phyloP scores from a whole-genome alignment of 2,329 filamentous ascomycete species.

The Colletotrichum sp. region DNA sequence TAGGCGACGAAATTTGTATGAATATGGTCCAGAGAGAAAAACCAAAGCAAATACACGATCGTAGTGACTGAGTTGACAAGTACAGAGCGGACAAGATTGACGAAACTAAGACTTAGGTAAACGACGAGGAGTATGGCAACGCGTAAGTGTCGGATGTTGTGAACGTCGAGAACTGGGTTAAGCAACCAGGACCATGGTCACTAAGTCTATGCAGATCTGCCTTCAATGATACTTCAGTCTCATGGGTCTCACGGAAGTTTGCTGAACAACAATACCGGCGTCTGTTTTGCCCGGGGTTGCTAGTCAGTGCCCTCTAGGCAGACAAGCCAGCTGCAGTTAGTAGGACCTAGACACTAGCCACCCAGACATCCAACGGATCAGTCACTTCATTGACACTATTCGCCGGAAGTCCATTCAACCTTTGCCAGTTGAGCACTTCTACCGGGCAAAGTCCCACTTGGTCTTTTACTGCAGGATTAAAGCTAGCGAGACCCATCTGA shows the following conservation, averaged over 20 bases:
- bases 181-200: neutral
- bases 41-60: neutral
- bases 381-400: neutral
- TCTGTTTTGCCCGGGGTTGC: neutral
- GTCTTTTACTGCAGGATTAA: neutral
- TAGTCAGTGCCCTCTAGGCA: neutral
- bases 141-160: neutral
- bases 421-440: neutral
- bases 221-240: neutral
- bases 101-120: neutral
- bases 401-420: neutral
- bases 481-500: neutral
- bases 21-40: neutral
- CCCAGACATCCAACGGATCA: neutral
- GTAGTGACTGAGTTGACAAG: neutral
- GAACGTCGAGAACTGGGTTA: neutral
- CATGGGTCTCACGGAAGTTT: neutral
- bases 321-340: neutral
- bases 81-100: neutral
- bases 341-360: neutral
- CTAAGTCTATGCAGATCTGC: neutral
- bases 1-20: neutral
- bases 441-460: neutral
- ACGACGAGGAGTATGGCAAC: neutral
- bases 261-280: neutral